Evolutionary conservation across 1,139 yeast genomes (phyloP).

Genomic region (Debaryomyces coudertii): DNA sequence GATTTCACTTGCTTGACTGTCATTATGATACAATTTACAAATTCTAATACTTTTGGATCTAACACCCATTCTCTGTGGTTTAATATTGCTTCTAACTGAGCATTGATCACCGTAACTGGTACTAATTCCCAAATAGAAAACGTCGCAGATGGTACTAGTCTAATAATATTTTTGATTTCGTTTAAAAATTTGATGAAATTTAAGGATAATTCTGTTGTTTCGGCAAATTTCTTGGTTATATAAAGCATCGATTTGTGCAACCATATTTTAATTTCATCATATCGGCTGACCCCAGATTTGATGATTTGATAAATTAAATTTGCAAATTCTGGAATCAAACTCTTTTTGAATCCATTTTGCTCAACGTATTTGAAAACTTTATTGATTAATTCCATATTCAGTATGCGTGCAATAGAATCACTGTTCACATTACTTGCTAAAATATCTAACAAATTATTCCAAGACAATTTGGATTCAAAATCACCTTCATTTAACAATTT

Average conservation of each 20-base stretch:
- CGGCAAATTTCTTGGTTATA: conserved; percentile 67
- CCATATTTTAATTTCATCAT: conserved; percentile 32
- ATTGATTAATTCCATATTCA: conserved; percentile 4
- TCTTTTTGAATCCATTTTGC: conserved; percentile 22
- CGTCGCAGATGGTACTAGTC: conserved; percentile 12
- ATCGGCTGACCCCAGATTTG: conserved; percentile 10
- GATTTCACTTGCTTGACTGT: conserved; percentile 33
- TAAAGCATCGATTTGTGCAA: conserved; percentile 55
- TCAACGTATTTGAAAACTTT: conserved; percentile 21
- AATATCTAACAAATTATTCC: conserved; percentile 21
- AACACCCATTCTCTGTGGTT: conserved; percentile 50
- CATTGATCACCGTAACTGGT: conserved; percentile 54
- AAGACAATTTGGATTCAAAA: conserved; percentile 11
- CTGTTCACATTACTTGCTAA: conserved; percentile 15
- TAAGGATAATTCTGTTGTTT: conserved; percentile 36
- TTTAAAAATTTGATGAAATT: conserved; percentile 35
- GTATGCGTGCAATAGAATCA: conserved; percentile 8
- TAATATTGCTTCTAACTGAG: conserved; percentile 70
- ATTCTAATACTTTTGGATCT: conserved; percentile 40
- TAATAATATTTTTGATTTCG: conserved; percentile 21
- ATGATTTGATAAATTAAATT: conserved; percentile 19
- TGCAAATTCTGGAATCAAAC: conserved; percentile 31
- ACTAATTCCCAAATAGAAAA: conserved; percentile 46
- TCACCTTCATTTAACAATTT: conserved; percentile 1
- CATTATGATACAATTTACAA: conserved; percentile 39